Base-by-base conservation (phyloP, 257 asterid genomes). In the Przewalskia tangutica region DNA sequence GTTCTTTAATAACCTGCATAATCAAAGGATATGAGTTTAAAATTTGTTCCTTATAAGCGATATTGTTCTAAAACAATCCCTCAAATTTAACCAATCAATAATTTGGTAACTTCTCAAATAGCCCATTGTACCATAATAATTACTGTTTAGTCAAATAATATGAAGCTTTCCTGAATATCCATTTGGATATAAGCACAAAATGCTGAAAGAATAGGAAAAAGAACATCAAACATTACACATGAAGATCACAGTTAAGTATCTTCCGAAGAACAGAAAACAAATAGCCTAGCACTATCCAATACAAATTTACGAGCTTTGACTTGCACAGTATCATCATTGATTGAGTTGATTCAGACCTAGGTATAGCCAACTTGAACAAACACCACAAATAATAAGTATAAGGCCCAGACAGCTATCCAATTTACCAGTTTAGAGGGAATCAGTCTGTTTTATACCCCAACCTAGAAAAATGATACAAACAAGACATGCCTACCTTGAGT, bases 1-100 rank as follows among this genome's bases (percentile, higher is more conserved):
- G 99, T 84, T 95, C 99, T 80, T 89, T 85, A 78, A 94, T 88
- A 83, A 95, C 97, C 99, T 95, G 89, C 77, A 85, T 77, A 59
- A 82, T 63, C 75, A 82, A 80, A 8, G n/a, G 79, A 50, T 70
- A 70, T 3, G 4, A 11, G 12, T 20, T 71, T 46, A 12, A 0
- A 3, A 16, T 20, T 46, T 46, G 40, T 71, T 20, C 10, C 59
- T 70, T 20, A 14, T 20, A 16, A 46, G 9, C 10, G 1, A 56
- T 18, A 17, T 56, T 56, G 2, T 17, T 56, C 63, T 56, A 56
- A 56, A 17, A n/a, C 27, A 2, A 56, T 56, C 27, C 63, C 63
- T 56, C 23, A 56, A 17, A 18, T 56, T 8, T 56, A 56, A 38
- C 53, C 34, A 38, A 68, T 42, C 77, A 68, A 68, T 12, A 73